These are phyloP conservation scores for Fusarium neocosmosporiellum DNA, from an alignment of 2,329 filamentous ascomycete species.

Conservation along the genomic window DNA sequence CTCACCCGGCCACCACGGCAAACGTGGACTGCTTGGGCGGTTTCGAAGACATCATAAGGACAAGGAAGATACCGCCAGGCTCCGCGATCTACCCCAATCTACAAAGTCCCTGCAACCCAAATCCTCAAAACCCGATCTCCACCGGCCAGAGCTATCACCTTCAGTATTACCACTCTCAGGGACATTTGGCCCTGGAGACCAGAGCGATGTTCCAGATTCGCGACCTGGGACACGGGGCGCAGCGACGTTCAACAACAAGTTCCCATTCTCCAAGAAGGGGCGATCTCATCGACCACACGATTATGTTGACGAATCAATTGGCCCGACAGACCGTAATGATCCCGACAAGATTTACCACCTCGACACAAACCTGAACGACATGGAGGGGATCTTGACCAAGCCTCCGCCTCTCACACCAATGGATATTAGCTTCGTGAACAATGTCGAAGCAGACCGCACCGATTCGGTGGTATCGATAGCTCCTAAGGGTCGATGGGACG, in stretches of 20 bases:
- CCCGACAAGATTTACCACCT: constrained; percentile 77
- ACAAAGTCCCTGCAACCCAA: constrained; percentile 64
- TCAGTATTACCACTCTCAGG: constrained; percentile 50
- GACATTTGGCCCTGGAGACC: constrained; percentile 43
- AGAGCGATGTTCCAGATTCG: constrained; percentile 45
- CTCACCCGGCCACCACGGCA: constrained; percentile 67
- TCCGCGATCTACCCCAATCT: constrained; percentile 63
- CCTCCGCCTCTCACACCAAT: constrained; percentile 78
- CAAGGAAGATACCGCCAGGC: constrained; percentile 54
- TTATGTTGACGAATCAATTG: constrained; percentile 68
- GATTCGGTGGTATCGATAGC: constrained; percentile 48
- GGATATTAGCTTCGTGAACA: constrained; percentile 63
- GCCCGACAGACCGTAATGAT: constrained; percentile 68
- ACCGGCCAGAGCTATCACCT: constrained; percentile 53
- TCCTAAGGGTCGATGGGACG: constrained; percentile 80
- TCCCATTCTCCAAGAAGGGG: constrained; percentile 69
- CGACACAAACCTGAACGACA: constrained; percentile 88
- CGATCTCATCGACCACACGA: constrained; percentile 60
- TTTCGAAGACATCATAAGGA: constrained; percentile 67
- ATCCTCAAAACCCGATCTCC: constrained; percentile 60
- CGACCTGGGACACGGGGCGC: constrained; percentile 49
- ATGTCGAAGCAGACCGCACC: constrained; percentile 56
- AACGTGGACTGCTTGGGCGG: constrained; percentile 62
- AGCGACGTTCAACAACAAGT: constrained; percentile 71
- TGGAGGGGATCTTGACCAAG: constrained; percentile 89